Conservation (phyloP, 106 monocot species). For the Acorus gramineus region DNA sequence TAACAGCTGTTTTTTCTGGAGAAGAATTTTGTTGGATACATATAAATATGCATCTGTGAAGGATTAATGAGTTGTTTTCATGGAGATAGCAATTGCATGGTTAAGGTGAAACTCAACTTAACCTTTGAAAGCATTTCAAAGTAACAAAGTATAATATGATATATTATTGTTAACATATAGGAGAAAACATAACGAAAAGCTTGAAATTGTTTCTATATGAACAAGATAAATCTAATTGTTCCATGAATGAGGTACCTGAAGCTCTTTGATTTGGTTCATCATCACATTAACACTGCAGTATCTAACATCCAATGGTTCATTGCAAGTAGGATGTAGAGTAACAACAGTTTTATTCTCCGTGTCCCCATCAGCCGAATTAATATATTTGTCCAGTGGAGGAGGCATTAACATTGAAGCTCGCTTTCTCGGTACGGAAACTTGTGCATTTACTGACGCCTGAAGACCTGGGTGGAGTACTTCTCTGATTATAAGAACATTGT, state of each 20-base stretch:
- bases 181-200: too few relatives aligned
- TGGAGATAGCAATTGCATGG: too few relatives aligned
- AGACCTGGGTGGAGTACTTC: slow-evolving; percentile 6
- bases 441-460: slow-evolving; percentile 16
- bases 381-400: slow-evolving; percentile 48
- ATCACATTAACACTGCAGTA: slow-evolving; percentile 42
- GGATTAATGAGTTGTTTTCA: too few relatives aligned
- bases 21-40: too few relatives aligned
- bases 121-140: too few relatives aligned
- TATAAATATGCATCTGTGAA: too few relatives aligned
- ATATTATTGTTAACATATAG: too few relatives aligned
- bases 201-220: too few relatives aligned
- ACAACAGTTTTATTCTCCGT: slow-evolving; percentile 23
- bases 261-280: slow-evolving; percentile 50
- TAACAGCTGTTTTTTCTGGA: too few relatives aligned
- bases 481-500: slow-evolving; percentile 59
- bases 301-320: slow-evolving; percentile 15
- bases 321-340: slow-evolving; percentile 9
- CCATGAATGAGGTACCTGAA: slow-evolving; percentile 35
- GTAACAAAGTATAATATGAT: too few relatives aligned
- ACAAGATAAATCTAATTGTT: too few relatives aligned
- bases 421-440: slow-evolving; percentile 21
- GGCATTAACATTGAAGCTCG: slow-evolving; percentile 21
- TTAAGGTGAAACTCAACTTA: too few relatives aligned
- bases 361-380: slow-evolving; percentile 25